A percentile compares a stretch with the other conserved stretches of the same genome.
Evolutionary conservation across 1,284 basidiomycete species (phyloP).

Genomic region (Phlebopus sp.): DNA sequence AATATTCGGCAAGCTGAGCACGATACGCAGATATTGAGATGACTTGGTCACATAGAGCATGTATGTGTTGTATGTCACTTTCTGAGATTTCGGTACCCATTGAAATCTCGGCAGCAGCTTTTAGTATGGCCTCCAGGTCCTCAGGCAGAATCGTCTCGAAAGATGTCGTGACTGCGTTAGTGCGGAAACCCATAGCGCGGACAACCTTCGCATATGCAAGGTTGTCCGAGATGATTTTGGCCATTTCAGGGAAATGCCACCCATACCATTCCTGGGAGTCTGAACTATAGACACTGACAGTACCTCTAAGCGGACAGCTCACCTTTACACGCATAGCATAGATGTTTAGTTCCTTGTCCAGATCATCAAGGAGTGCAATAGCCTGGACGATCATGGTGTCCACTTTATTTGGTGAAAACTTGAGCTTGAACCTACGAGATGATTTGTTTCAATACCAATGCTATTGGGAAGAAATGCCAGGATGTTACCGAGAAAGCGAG

Average conservation of each 20-base stretch:
- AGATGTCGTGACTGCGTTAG: conserved; percentile 84
- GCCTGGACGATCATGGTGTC: conserved; percentile 99
- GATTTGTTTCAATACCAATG: conserved; percentile 14
- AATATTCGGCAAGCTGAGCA: conserved; percentile 89
- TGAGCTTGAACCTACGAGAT: conserved; percentile 85
- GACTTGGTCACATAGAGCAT: conserved; percentile 95
- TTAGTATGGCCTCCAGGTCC: conserved; percentile 89
- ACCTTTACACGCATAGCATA: conserved; percentile 99
- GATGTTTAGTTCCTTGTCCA: conserved; percentile 99
- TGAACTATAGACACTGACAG: conserved; percentile 4
- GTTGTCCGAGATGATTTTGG: conserved; percentile 97
- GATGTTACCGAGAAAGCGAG: conserved; percentile 79
- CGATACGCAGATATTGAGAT: conserved; percentile 95
- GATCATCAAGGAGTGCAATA: conserved; percentile 95
- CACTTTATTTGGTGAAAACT: conserved; percentile 99
- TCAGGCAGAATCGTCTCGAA: conserved; percentile 91
- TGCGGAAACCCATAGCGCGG: conserved; percentile 90
- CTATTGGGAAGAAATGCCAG: conserved; percentile 7
- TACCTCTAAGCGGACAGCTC: conserved; percentile 17
- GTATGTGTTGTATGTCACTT: conserved; percentile 92
- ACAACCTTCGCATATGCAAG: conserved; percentile 94
- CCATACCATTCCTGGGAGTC: conserved; percentile 94
- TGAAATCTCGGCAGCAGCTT: conserved; percentile 91
- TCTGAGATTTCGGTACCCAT: conserved; percentile 99
- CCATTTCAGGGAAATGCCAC: conserved; percentile 99